These are phyloP conservation scores for Oryza meyeriana DNA, from an alignment of 176 grass and related monocot species.

Conservation along the genomic window DNA sequence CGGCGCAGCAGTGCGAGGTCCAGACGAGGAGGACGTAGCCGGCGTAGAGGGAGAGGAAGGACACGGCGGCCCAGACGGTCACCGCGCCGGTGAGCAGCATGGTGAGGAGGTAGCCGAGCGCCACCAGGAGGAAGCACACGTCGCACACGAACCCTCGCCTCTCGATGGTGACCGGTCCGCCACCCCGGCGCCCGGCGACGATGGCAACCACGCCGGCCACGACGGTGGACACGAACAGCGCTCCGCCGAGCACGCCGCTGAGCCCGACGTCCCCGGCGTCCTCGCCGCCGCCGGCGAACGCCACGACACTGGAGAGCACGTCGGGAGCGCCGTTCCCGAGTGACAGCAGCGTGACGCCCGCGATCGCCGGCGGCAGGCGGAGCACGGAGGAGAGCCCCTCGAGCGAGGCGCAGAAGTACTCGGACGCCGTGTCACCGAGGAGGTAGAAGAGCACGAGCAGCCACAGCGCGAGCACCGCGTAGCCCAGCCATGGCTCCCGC, in stretches of 20 bases:
- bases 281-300: constrained; percentile 40
- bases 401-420: constrained; percentile 68
- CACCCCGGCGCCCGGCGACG: neutral
- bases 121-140: constrained; percentile 62
- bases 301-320: constrained; percentile 77
- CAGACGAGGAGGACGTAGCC: constrained; percentile 65
- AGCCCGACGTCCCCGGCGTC: constrained; percentile 60
- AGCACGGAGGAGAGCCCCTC: constrained; percentile 55
- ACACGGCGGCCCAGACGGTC: constrained; percentile 55
- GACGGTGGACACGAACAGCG: constrained; percentile 75
- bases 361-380: constrained; percentile 61
- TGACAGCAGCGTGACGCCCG: constrained; percentile 73
- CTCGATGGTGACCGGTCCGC: constrained; percentile 22
- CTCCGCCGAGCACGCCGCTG: constrained; percentile 64
- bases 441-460: constrained; percentile 82
- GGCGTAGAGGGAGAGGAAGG: constrained; percentile 76
- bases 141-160: constrained; percentile 62
- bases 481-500: constrained; percentile 35
- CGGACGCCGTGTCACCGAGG: constrained; percentile 77
- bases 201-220: constrained; percentile 64
- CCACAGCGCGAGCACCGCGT: constrained; percentile 40
- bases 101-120: constrained; percentile 56
- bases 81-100: constrained; percentile 51
- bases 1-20: constrained; percentile 53
- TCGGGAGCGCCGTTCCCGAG: constrained; percentile 85